A percentile compares a stretch with the other conserved stretches of the same genome.
Conservation (phyloP, 139 green algal species). For the Yamagishiella unicocca region DNA sequence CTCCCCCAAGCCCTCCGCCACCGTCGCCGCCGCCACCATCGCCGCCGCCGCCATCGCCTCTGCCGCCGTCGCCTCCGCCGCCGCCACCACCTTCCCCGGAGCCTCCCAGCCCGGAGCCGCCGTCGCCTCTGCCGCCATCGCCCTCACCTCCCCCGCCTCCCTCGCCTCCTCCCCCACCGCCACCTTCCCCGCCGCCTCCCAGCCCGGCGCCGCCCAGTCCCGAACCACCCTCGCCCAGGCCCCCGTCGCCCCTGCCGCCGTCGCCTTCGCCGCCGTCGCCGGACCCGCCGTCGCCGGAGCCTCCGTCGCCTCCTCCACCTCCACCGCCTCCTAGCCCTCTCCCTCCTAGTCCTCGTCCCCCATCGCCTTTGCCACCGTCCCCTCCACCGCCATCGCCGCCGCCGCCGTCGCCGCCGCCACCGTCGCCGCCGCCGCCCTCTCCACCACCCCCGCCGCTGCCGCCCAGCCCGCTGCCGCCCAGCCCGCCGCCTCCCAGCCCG, state of each 20-base stretch:
- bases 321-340: background rate
- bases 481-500: no score
- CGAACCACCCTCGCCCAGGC: background rate
- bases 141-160: background rate
- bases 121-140: background rate
- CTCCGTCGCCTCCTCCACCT: background rate
- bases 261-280: background rate
- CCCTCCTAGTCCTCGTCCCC: no score
- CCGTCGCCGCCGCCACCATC: background rate
- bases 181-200: no score
- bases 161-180: background rate
- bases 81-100: background rate
- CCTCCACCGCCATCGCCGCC: background rate
- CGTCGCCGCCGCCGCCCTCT: no score
- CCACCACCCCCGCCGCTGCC: no score
- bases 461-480: no score
- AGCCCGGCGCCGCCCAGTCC: background rate
- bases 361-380: background rate
- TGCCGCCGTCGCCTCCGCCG: background rate
- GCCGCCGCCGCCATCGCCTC: background rate
- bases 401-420: background rate
- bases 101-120: no score
- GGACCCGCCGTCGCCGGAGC: no score
- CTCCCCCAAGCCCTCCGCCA: background rate
- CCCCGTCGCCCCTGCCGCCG: no score